Base-by-base conservation (phyloP, 2,329 filamentous ascomycete species). In the Hypomyces rosellus region DNA sequence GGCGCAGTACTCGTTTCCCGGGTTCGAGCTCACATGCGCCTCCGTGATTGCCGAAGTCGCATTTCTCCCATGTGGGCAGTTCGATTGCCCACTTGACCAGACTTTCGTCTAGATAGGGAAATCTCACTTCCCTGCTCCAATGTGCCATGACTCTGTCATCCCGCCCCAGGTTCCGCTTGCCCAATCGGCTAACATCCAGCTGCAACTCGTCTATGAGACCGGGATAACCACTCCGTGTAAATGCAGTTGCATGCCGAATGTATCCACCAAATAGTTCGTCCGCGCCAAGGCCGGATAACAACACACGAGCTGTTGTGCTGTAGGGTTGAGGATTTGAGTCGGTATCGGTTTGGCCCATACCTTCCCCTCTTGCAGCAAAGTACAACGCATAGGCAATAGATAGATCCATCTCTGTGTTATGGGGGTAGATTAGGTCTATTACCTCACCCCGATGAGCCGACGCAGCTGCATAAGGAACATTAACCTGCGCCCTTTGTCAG, bases 381-480 rank as follows among this genome's bases (percentile, higher is more conserved):
- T 96, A 97, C n/a, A 99, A 75, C 0, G 93, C 93, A 59, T 81
- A 86, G 0, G 88, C 87, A 59, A 99, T 99, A 3, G 93, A 99
- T 1, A 99, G 75, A 61, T 99, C 93, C 93, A 99, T 99, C 68
- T 99, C 93, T 0, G 93, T 99, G 58, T 96, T 92, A 68, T 99
- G 93, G 0, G 93, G 93, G 58, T 86, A 77, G 65, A 99, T 96
- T 15, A 99, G 74, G 2, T 81, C 77, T 36, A 91, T 78, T 16
- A 99, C 80, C 22, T 76, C 77, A 3, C 76, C 62, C 54, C 88
- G 82, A 60, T 95, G 87, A 2, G 76, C 74, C 40, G 84, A 64
- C 0, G 85, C 87, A 59, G 95, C 87, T 5, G 74, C 64, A 63
- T 92, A 96, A 0, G 92, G 87, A 25, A 99, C 75, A 61, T 99